phyloP scores from a whole-genome alignment of 1,284 basidiomycete species.

The Cryptococcus sp. region DNA sequence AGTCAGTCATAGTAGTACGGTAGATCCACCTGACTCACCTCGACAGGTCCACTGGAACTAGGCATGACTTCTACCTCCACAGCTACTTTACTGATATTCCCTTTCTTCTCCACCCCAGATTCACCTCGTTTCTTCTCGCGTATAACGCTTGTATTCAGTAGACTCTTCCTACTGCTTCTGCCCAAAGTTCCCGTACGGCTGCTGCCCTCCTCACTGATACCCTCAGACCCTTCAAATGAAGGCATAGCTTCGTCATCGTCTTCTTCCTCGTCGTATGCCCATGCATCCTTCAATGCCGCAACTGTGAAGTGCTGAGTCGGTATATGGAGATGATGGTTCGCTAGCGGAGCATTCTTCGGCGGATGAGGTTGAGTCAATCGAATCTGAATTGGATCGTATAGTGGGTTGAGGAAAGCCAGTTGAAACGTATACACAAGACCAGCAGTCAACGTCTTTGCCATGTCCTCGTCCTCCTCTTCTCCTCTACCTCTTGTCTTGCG shows the following conservation, averaged over 20 bases:
- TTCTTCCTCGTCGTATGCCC: conserved; percentile 84
- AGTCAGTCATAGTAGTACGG: background rate
- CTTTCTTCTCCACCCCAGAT: conserved; percentile 52
- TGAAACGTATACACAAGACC: conserved; percentile 67
- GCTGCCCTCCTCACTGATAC: conserved; percentile 17
- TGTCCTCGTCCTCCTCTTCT: conserved; percentile 32
- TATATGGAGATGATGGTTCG: conserved; percentile 54
- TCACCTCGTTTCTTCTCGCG: conserved; percentile 13
- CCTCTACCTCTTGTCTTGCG: conserved; percentile 12
- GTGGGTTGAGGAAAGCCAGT: conserved; percentile 81
- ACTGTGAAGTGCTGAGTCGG: conserved; percentile 72
- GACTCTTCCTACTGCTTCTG: conserved; percentile 46
- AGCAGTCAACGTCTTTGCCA: conserved; percentile 19
- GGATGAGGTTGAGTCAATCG: conserved; percentile 60
- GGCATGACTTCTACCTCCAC: conserved; percentile 29
- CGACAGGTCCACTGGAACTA: conserved; percentile 11
- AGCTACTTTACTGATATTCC: conserved; percentile 77
- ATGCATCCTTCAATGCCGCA: conserved; percentile 83
- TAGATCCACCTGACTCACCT: conserved; percentile 15
- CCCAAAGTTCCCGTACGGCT: conserved; percentile 72
- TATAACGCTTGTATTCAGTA: conserved; percentile 11
- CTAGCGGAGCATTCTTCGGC: conserved; percentile 12
- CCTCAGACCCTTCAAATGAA: conserved; percentile 35
- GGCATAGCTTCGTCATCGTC: conserved; percentile 68
- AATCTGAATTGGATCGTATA: conserved; percentile 90